Evolutionary conservation across 306 rosid species (phyloP).

Genomic region (Calophaca sinica): DNA sequence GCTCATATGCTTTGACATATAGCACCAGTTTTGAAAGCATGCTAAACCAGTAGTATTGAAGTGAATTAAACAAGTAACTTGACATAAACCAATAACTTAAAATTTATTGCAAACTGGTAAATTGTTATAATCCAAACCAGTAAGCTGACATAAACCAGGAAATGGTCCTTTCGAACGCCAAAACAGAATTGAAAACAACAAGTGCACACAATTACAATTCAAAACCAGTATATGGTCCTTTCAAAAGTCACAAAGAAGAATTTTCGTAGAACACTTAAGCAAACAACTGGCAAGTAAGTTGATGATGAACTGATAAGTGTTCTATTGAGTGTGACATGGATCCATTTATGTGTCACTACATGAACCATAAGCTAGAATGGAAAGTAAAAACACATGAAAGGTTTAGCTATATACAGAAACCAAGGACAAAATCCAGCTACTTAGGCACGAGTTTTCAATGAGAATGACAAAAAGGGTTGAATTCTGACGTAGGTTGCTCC

Average conservation of each 20-base stretch:
- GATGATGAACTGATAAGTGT: constrained; percentile 41
- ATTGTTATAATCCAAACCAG: too few species aligned
- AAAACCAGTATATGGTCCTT: too few species aligned
- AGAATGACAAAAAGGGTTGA: constrained; percentile 43
- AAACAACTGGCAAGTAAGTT: constrained; percentile 38
- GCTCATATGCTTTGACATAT: too few species aligned
- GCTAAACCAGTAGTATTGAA: too few species aligned
- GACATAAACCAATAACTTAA: too few species aligned
- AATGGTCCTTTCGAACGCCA: too few species aligned
- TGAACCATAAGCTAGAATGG: constrained; percentile 39
- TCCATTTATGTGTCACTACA: constrained; percentile 37
- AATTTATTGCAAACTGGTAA: too few species aligned
- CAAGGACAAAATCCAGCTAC: constrained; percentile 50
- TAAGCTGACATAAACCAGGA: too few species aligned
- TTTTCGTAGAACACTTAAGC: constrained; percentile 28
- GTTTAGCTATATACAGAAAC: constrained; percentile 24
- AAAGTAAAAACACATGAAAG: constrained; percentile 27
- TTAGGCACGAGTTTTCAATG: constrained; percentile 34
- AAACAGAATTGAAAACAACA: too few species aligned
- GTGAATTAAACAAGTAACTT: too few species aligned
- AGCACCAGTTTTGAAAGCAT: too few species aligned
- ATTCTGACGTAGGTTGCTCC: constrained; percentile 25
- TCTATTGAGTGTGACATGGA: constrained; percentile 33
- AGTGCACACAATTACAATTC: too few species aligned
- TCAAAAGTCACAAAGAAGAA: constrained; percentile 36